A percentile compares a stretch with the other conserved stretches of the same genome.
phyloP scores from a whole-genome alignment of 345 rosid species.

The Microcos paniculata region DNA sequence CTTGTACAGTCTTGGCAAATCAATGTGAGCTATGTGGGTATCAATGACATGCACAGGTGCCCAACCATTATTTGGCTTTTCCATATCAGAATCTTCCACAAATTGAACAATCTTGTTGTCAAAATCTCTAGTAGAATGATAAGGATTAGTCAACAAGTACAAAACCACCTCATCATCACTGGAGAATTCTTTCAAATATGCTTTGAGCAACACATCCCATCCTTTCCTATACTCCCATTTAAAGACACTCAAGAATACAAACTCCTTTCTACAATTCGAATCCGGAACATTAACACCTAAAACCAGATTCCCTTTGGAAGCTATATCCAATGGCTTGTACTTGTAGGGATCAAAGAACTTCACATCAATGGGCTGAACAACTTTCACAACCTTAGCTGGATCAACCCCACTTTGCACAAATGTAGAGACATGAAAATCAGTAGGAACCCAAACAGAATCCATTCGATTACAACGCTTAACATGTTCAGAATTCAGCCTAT shows the following conservation, averaged over 20 bases:
- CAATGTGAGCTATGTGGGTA: constrained; percentile 64
- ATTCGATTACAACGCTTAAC: constrained; percentile 62
- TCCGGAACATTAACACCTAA: constrained; percentile 34
- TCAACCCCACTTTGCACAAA: constrained; percentile 76
- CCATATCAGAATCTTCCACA: constrained; percentile 40
- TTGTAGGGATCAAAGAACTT: constrained; percentile 60
- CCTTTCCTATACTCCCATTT: constrained; percentile 93
- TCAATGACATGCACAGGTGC: constrained; percentile 59
- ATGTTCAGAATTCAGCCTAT: constrained; percentile 62
- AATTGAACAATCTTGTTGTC: constrained; percentile 72
- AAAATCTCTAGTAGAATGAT: constrained; percentile 63
- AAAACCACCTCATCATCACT: constrained; percentile 50
- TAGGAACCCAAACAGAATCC: constrained; percentile 91
- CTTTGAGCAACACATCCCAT: constrained; percentile 80
- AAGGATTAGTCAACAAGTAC: constrained; percentile 72
- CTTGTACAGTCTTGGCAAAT: constrained; percentile 69
- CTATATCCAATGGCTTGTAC: constrained; percentile 52
- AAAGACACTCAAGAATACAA: constrained; percentile 81
- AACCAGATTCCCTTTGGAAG: constrained; percentile 37
- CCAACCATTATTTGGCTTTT: constrained; percentile 47
- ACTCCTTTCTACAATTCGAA: constrained; percentile 30
- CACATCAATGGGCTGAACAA: constrained; percentile 81
- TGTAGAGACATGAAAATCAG: constrained; percentile 72
- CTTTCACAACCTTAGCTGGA: constrained; percentile 68
- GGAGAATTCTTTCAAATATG: constrained; percentile 69